Base-by-base conservation (phyloP, 768 basidiomycete species). In the Arthromyces matolae region DNA sequence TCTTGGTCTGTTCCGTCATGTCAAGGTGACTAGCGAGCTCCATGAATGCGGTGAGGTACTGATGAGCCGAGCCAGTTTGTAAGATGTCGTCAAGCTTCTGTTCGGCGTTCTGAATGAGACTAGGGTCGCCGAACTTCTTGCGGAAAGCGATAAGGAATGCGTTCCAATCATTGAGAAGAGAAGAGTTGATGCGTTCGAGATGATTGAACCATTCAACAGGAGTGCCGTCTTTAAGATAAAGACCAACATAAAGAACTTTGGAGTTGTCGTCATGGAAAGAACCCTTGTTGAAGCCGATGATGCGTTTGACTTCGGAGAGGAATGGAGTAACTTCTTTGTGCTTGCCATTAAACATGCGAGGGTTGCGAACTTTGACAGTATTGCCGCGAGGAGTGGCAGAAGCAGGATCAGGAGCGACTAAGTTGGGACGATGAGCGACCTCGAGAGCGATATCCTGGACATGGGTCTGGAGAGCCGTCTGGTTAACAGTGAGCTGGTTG, bases 31-130 rank as follows among this genome's bases (percentile, higher is more conserved):
- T 41, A 12, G 59, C 33, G 32, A 59, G 47, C 42, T 69, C 62
- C 23, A 50, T 31, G 50, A 63, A 69, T 32, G 45, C 52, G 24
- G 59, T 51, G 37, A 59, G 54, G 48, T 64, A 71, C 7, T 45
- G 50, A 40, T 62, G 52, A 27, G 54, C 50, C 1, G 66, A 62
- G 53, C 61, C 56, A 20, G 63, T 63, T 49, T 70, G 69, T 33
- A 50, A 49, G 20, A 71, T 62, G 10, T 47, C 42, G 16, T 63
- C 56, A 33, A 70, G 44, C 42, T 64, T 63, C n/a, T 45, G 44
- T 12, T 61, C 46, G 25, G 65, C 58, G n/a, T 59, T 56, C 14
- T 56, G 57, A 25, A 59, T 60, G 9, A 59, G 48, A 43, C 65
- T 56, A 31, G 60, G 49, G 40, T 65, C 60, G 2, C 54, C 57